Evolutionary conservation across 345 rosid genomes (phyloP).

Genomic region (Rhodomyrtus tomentosa): DNA sequence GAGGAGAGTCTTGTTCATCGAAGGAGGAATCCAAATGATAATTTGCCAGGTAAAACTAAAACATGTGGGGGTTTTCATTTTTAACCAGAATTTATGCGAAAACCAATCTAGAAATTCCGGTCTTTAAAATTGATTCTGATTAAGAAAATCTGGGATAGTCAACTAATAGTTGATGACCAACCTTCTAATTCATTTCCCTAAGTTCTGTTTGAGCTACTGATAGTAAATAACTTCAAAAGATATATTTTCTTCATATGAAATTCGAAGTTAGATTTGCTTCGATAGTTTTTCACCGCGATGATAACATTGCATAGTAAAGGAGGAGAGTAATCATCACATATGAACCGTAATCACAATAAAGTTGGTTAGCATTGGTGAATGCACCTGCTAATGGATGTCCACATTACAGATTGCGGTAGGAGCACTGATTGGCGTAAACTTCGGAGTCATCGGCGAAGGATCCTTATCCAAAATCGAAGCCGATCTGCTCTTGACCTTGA

Average conservation of each 20-base stretch:
- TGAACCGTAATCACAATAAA: no score
- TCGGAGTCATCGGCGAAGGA: constrained; percentile 21
- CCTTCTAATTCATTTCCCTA: background rate
- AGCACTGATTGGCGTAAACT: constrained; percentile 11
- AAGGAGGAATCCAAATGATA: constrained; percentile 74
- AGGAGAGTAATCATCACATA: no score
- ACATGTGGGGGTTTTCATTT: no score
- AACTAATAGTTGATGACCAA: background rate
- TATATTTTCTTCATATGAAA: background rate
- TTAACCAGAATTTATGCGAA: no score
- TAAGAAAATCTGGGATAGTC: no score
- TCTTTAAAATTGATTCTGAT: no score
- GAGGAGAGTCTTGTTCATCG: constrained; percentile 47
- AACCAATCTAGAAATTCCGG: no score
- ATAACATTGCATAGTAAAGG: no score
- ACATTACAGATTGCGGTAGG: constrained; percentile 6
- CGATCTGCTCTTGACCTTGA: constrained; percentile 11
- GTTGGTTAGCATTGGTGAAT: no score
- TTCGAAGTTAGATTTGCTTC: background rate
- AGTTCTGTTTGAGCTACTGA: background rate
- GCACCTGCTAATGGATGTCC: background rate
- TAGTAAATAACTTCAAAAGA: background rate
- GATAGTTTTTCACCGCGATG: no score
- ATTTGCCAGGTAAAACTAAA: constrained; percentile 39
- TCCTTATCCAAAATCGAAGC: constrained; percentile 6